These are phyloP conservation scores for Coniochaeta prunicola DNA, from an alignment of 2,329 filamentous ascomycete species.

Conservation along the genomic window DNA sequence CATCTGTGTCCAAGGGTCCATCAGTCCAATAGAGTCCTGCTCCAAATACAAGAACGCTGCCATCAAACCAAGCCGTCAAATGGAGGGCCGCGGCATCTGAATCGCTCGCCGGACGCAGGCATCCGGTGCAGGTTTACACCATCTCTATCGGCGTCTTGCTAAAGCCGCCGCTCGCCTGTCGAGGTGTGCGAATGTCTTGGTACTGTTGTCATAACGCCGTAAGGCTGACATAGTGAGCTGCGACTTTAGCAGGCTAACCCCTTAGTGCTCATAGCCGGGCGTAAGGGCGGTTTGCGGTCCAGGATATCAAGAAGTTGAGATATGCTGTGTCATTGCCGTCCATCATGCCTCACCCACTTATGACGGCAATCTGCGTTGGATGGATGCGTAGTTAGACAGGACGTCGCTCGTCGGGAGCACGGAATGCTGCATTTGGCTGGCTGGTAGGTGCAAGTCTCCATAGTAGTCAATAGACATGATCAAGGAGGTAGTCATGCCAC, in stretches of 20 bases:
- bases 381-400: not conserved
- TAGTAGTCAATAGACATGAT: too few species aligned
- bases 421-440: not conserved
- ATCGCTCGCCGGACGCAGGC: not conserved
- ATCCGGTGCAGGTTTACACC: not conserved
- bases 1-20: not conserved
- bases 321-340: not conserved
- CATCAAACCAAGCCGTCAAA: not conserved
- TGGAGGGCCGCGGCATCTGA: not conserved
- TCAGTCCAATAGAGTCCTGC: not conserved
- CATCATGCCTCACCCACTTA: not conserved
- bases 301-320: not conserved
- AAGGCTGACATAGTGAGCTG: not conserved
- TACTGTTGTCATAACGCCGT: not conserved
- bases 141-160: not conserved
- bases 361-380: not conserved
- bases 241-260: not conserved
- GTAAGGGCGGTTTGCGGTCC: not conserved
- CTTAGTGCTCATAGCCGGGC: not conserved
- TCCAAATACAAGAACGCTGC: not conserved
- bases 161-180: not conserved
- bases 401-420: not conserved
- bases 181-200: not conserved
- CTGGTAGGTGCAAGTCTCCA: not conserved
- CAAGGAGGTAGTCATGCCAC: not conserved